Evolutionary conservation across 768 basidiomycete genomes (phyloP).

Genomic region (Boletus huronensis): DNA sequence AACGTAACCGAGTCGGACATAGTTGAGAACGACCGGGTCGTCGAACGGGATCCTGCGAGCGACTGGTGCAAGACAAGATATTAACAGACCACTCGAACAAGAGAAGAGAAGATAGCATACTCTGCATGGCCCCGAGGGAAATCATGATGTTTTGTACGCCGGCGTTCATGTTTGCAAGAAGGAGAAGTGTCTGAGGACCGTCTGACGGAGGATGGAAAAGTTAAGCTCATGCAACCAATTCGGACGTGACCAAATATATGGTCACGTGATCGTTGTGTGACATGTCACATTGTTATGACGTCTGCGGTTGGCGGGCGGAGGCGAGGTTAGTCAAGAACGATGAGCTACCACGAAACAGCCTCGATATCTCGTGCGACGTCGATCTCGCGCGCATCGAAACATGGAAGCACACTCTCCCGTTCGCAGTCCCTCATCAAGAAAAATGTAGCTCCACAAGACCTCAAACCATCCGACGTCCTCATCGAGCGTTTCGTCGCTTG

Average conservation of each 20-base stretch:
- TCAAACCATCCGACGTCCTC: conserved; percentile 91
- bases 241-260: not conserved
- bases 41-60: conserved; percentile 91
- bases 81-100: not conserved
- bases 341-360: conserved; percentile 42
- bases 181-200: conserved; percentile 13
- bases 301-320: too few relatives aligned
- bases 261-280: conserved; percentile 14
- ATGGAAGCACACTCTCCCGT: conserved; percentile 71
- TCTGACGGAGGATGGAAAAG: conserved; percentile 10
- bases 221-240: not conserved
- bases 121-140: conserved; percentile 91
- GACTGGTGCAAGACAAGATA: conserved; percentile 45
- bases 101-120: conserved; percentile 36
- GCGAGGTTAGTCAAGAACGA: conserved; percentile 9
- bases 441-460: conserved; percentile 85
- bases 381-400: conserved; percentile 58
- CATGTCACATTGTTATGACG: conserved; percentile 27
- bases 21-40: conserved; percentile 75
- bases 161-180: conserved; percentile 56
- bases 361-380: conserved; percentile 71
- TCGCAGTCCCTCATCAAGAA: conserved; percentile 91
- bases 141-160: conserved; percentile 80
- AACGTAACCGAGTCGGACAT: conserved; percentile 84
- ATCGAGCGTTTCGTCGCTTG: conserved; percentile 93